Evolutionary conservation across 2,329 filamentous ascomycete genomes (phyloP).

Genomic region (Teratosphaeria viscida): DNA sequence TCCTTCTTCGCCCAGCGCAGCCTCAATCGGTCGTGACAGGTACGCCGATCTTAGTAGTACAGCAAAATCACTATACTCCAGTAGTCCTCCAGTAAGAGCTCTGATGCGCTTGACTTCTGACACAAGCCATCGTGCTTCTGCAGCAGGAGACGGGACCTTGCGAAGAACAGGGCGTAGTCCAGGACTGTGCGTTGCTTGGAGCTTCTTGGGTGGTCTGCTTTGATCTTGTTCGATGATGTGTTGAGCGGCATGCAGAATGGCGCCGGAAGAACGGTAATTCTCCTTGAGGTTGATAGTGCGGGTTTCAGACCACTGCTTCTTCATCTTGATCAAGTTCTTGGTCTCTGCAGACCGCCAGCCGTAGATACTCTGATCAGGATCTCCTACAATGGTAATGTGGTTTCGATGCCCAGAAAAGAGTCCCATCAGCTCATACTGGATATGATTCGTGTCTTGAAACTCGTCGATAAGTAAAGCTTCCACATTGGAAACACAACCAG

Average conservation of each 20-base stretch:
- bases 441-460: slow-evolving; percentile 92
- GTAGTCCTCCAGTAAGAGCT: slow-evolving; percentile 60
- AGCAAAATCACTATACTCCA: slow-evolving; percentile 69
- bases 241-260: slow-evolving; percentile 69
- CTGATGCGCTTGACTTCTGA: slow-evolving; percentile 65
- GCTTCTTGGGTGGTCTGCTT: slow-evolving; percentile 64
- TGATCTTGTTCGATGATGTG: slow-evolving; percentile 85
- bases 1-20: slow-evolving; percentile 66
- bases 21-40: slow-evolving; percentile 77
- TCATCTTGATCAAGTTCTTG: slow-evolving; percentile 71
- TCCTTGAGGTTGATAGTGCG: slow-evolving; percentile 79
- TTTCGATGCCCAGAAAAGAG: slow-evolving; percentile 63
- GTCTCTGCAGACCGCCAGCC: slow-evolving; percentile 90
- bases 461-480: slow-evolving; percentile 91
- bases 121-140: slow-evolving; percentile 82
- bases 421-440: slow-evolving; percentile 91
- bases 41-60: slow-evolving; percentile 77
- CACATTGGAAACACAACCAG: slow-evolving; percentile 77
- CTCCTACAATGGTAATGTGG: slow-evolving; percentile 87
- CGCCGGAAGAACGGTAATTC: slow-evolving; percentile 85
- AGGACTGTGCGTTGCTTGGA: slow-evolving; percentile 69
- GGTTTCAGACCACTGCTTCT: slow-evolving; percentile 64
- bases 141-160: slow-evolving; percentile 55
- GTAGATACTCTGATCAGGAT: slow-evolving; percentile 97
- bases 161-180: slow-evolving; percentile 75